Evolutionary conservation across 2,329 filamentous ascomycete genomes (phyloP).

Genomic region (Cladobotryum protrusum): DNA sequence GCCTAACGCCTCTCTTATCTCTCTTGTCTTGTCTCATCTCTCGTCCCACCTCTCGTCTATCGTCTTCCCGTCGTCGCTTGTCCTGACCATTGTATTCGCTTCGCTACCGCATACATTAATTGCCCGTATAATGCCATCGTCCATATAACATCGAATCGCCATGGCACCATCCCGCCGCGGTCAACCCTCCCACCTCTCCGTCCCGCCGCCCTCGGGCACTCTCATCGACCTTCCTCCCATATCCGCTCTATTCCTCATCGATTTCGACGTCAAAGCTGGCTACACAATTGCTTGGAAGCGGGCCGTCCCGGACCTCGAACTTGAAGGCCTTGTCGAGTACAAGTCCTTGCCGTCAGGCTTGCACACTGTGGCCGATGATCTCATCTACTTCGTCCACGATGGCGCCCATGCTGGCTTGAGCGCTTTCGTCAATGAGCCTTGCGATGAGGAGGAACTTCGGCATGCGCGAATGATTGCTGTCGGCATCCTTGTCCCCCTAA

Average conservation of each 20-base stretch:
- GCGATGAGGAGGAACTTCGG: slow-evolving; percentile 67
- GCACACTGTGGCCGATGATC: slow-evolving; percentile 79
- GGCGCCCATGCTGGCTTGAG: slow-evolving; percentile 77
- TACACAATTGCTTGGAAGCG: slow-evolving; percentile 88
- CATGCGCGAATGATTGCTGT: slow-evolving; percentile 92
- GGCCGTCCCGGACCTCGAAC: slow-evolving; percentile 59
- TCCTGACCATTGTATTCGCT: background rate
- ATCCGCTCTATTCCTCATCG: slow-evolving; percentile 79
- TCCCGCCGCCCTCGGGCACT: slow-evolving; percentile 22
- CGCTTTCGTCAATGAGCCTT: slow-evolving; percentile 81
- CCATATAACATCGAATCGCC: slow-evolving; percentile 13
- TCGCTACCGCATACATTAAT: background rate
- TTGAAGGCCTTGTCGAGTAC: slow-evolving; percentile 89
- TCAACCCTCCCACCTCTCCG: slow-evolving; percentile 34
- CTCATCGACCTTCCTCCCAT: slow-evolving; percentile 36
- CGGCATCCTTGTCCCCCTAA: slow-evolving; percentile 79
- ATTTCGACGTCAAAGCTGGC: slow-evolving; percentile 88
- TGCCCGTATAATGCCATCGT: slow-evolving; percentile 25
- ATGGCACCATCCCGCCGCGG: slow-evolving; percentile 37
- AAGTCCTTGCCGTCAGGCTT: slow-evolving; percentile 91
- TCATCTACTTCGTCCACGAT: slow-evolving; percentile 90
- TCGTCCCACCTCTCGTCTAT: background rate
- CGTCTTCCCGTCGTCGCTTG: background rate
- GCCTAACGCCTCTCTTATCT: background rate
- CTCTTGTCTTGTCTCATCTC: background rate